Conservation (phyloP, 805 yeast species). For the Scheffersomyces ergatensis region DNA sequence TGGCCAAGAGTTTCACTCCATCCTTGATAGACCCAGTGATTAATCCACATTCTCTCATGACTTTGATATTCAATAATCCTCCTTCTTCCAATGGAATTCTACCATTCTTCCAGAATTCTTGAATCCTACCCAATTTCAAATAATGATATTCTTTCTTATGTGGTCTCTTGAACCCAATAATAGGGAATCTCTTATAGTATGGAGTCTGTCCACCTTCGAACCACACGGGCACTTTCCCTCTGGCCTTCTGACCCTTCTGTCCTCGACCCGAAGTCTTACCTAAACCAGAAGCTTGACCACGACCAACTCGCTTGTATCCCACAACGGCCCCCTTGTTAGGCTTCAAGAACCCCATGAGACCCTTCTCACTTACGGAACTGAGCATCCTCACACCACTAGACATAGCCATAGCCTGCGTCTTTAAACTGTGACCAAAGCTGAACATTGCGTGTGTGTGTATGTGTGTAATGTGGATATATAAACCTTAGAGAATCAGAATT, state of each 20-base stretch:
- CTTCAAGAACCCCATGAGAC: constrained; percentile 51
- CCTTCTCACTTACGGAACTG: constrained; percentile 29
- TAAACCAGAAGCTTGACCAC: constrained; percentile 90
- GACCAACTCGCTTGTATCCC: constrained; percentile 74
- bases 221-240: constrained; percentile 87
- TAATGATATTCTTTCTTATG: constrained; percentile 52
- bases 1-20: constrained; percentile 81
- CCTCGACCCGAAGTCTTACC: constrained; percentile 98
- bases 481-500: too few relatives aligned
- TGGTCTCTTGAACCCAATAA: constrained; percentile 77
- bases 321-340: constrained; percentile 64
- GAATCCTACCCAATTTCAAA: constrained; percentile 68
- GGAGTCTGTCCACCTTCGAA: constrained; percentile 99
- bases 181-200: constrained; percentile 77
- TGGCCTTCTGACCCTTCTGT: constrained; percentile 97
- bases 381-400: constrained; percentile 3
- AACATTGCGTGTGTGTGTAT: too few relatives aligned
- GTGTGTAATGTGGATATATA: too few relatives aligned
- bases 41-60: constrained; percentile 72
- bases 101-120: constrained; percentile 66
- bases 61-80: constrained; percentile 69
- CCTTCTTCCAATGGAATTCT: constrained; percentile 58
- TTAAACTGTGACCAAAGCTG: constrained; percentile 4
- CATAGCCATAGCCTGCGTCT: constrained; percentile 2
- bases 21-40: constrained; percentile 68